These are phyloP conservation scores for Candida corydali DNA, from an alignment of 805 yeast genomes.

Conservation along the genomic window DNA sequence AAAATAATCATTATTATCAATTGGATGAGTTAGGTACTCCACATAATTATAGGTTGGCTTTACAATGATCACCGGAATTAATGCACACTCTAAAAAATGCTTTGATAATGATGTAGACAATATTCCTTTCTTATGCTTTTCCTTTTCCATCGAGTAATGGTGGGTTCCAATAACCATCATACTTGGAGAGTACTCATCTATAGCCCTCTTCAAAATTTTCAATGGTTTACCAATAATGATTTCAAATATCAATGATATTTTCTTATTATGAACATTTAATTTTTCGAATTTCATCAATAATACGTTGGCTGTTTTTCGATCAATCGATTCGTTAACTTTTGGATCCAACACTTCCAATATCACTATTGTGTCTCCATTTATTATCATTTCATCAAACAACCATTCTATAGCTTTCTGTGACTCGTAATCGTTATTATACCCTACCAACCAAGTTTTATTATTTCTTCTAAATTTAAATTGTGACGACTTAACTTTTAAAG, in stretches of 20 bases:
- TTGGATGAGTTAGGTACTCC: conserved; percentile 26
- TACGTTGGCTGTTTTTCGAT: conserved; percentile 24
- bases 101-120: conserved; percentile 34
- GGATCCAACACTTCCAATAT: conserved; percentile 40
- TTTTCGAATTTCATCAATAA: conserved; percentile 27
- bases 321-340: conserved; percentile 23
- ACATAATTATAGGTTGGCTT: conserved; percentile 33
- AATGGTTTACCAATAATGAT: conserved; percentile 40
- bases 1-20: conserved; percentile 33
- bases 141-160: conserved; percentile 21
- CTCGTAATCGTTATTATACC: conserved; percentile 35
- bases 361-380: conserved; percentile 41
- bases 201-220: conserved; percentile 33
- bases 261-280: conserved; percentile 30
- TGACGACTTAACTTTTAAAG: conserved; percentile 39
- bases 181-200: conserved; percentile 39
- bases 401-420: conserved; percentile 39
- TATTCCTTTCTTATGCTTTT: conserved; percentile 18
- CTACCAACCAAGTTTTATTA: conserved; percentile 39
- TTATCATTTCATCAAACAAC: conserved; percentile 41
- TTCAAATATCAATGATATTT: conserved; percentile 37
- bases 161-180: conserved; percentile 42
- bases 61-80: conserved; percentile 42
- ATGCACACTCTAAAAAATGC: conserved; percentile 39
- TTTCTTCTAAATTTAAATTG: conserved; percentile 41